Evolutionary conservation across 306 rosid species (phyloP).

Genomic region (Citrullus mucosospermus): DNA sequence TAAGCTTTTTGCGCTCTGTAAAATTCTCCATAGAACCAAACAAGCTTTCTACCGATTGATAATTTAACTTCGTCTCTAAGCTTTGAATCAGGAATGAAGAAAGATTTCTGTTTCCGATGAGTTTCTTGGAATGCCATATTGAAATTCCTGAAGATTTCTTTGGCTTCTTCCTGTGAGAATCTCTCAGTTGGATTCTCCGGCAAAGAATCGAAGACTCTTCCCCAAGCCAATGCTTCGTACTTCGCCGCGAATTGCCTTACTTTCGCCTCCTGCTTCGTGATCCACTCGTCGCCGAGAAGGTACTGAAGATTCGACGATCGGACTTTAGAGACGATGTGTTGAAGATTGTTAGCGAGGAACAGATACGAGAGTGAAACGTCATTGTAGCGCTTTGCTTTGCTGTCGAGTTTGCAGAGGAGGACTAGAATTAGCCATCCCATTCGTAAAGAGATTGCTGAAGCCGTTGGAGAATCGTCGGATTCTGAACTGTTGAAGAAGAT

Average conservation of each 20-base stretch:
- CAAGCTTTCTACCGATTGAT: constrained; percentile 25
- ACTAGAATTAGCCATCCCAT: constrained; percentile 59
- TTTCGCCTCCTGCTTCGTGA: constrained; percentile 40
- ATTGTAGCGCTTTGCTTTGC: constrained; percentile 38
- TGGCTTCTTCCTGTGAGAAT: constrained; percentile 30
- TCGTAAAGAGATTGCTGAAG: constrained; percentile 22
- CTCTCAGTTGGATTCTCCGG: constrained; percentile 29
- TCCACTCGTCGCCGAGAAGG: constrained; percentile 54
- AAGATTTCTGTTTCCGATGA: constrained; percentile 26
- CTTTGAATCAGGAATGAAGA: constrained; percentile 22
- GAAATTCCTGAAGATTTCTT: constrained; percentile 35
- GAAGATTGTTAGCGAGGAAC: constrained; percentile 78
- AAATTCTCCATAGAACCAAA: constrained; percentile 32
- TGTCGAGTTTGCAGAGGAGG: constrained; percentile 73
- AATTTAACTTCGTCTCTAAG: constrained; percentile 42
- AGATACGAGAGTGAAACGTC: constrained; percentile 64
- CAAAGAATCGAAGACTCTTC: constrained; percentile 31
- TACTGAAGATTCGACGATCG: constrained; percentile 38
- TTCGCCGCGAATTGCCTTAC: constrained; percentile 46
- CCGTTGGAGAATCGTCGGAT: constrained; percentile 9
- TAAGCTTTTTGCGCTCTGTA: constrained; percentile 17
- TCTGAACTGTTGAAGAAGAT: constrained; percentile 24
- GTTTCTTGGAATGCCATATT: constrained; percentile 38
- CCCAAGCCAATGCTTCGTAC: constrained; percentile 65
- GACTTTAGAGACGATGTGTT: constrained; percentile 54